Evolutionary conservation across 2,329 filamentous ascomycete species (phyloP).

Genomic region (Colletotrichum cereale): DNA sequence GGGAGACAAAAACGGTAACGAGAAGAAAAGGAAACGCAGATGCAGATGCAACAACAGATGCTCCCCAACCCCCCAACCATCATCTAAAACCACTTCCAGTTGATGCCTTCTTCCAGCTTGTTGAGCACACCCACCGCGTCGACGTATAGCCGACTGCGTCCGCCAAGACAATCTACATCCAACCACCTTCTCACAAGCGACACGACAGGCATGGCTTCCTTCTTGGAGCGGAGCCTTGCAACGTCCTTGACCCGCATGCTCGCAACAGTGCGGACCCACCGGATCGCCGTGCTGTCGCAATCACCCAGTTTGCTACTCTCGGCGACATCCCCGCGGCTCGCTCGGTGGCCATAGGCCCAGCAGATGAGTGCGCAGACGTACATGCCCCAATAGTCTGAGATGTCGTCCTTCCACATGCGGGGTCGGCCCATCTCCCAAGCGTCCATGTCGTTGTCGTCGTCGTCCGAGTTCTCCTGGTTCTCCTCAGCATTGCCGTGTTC

Average conservation of each 20-base stretch:
- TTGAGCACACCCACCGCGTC: constrained; percentile 66
- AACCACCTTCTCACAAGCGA: constrained; percentile 61
- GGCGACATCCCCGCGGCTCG: constrained; percentile 41
- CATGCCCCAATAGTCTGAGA: constrained; percentile 67
- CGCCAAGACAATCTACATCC: constrained; percentile 62
- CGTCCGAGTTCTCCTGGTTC: constrained; percentile 9
- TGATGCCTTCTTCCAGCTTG: constrained; percentile 60
- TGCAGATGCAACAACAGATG: neutral
- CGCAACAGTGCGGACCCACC: constrained; percentile 58
- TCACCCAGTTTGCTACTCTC: constrained; percentile 28
- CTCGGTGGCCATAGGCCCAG: constrained; percentile 66
- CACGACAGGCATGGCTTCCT: constrained; percentile 61
- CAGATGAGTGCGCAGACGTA: constrained; percentile 70
- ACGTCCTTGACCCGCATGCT: constrained; percentile 55
- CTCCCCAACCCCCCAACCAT: neutral
- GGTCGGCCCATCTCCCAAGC: constrained; percentile 30
- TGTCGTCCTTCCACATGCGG: constrained; percentile 49
- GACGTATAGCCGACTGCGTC: constrained; percentile 62
- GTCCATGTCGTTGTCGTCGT: constrained; percentile 23
- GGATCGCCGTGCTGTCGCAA: constrained; percentile 46
- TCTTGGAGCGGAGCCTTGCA: constrained; percentile 52
- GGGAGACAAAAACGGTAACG: neutral
- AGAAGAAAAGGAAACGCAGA: neutral
- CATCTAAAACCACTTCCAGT: constrained; percentile 38
- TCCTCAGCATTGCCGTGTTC: constrained; percentile 39